These are phyloP conservation scores for Phialemonium atrogriseum DNA, from an alignment of 2,329 filamentous ascomycete genomes.

Conservation along the genomic window DNA sequence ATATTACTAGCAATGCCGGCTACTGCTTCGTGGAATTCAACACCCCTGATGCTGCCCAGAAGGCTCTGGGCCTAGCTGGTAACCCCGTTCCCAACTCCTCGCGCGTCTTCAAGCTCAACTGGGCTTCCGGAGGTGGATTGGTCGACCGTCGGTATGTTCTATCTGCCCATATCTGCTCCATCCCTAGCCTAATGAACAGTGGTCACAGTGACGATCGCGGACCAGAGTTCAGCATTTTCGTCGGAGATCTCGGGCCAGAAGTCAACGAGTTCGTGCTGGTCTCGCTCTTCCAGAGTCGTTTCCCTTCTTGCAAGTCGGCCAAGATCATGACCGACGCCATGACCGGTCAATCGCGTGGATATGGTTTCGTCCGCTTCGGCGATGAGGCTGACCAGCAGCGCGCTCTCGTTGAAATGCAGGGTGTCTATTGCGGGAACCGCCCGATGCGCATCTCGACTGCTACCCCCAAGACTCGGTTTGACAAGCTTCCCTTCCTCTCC, in stretches of 20 bases:
- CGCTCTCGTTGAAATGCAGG: slow-evolving; percentile 95
- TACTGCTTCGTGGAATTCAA: slow-evolving; percentile 98
- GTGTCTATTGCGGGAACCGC: slow-evolving; percentile 96
- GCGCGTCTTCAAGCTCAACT: slow-evolving; percentile 97
- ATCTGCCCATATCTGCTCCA: slow-evolving; percentile 7
- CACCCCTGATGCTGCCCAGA: slow-evolving; percentile 74
- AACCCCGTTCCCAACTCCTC: slow-evolving; percentile 86
- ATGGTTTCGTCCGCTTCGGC: slow-evolving; percentile 95
- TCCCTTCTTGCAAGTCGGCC: slow-evolving; percentile 95
- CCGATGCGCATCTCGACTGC: slow-evolving; percentile 98
- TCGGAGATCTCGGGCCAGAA: slow-evolving; percentile 93
- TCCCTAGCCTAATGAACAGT: slow-evolving; percentile 9
- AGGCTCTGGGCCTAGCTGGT: slow-evolving; percentile 86
- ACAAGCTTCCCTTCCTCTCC: slow-evolving; percentile 1
- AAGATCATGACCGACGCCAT: slow-evolving; percentile 99
- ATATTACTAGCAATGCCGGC: slow-evolving; percentile 78
- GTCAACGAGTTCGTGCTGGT: slow-evolving; percentile 98
- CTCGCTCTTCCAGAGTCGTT: slow-evolving; percentile 92
- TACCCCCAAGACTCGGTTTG: slow-evolving; percentile 78
- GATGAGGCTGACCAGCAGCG: slow-evolving; percentile 95
- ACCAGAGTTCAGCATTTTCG: slow-evolving; percentile 95
- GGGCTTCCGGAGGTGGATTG: slow-evolving; percentile 92
- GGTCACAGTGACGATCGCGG: slow-evolving; percentile 86
- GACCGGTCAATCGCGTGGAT: slow-evolving; percentile 93
- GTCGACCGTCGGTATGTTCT: slow-evolving; percentile 74